A percentile compares a stretch with the other conserved stretches of the same genome.
phyloP scores from a whole-genome alignment of 805 yeast species.

The Dipodascopsis tothii region DNA sequence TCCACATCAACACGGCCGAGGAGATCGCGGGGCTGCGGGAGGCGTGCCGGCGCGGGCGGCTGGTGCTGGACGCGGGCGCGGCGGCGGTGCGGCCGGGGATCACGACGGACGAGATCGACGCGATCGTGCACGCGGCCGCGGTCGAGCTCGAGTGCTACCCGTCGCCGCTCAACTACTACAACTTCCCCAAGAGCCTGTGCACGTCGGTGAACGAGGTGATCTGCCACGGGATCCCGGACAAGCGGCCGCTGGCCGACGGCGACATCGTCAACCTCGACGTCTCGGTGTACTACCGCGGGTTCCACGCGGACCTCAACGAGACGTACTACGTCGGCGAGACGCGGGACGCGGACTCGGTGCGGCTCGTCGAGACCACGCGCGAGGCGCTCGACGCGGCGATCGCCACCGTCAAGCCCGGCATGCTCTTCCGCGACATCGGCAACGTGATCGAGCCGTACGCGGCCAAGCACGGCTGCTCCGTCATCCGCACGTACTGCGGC shows the following conservation, averaged over 20 bases:
- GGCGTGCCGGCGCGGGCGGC: slow-evolving; percentile 73
- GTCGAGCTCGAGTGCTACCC: slow-evolving; percentile 87
- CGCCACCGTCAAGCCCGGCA: slow-evolving; percentile 80
- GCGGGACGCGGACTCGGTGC: slow-evolving; percentile 74
- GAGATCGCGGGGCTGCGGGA: slow-evolving; percentile 68
- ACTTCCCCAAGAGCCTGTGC: slow-evolving; percentile 86
- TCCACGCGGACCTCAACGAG: slow-evolving; percentile 91
- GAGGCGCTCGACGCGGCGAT: slow-evolving; percentile 83
- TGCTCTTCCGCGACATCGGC: slow-evolving; percentile 79
- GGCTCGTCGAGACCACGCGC: slow-evolving; percentile 85
- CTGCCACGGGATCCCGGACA: slow-evolving; percentile 96
- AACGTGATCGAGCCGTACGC: slow-evolving; percentile 85
- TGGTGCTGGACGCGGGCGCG: slow-evolving; percentile 83
- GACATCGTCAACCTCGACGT: slow-evolving; percentile 91
- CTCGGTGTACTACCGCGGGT: slow-evolving; percentile 74
- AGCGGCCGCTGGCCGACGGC: slow-evolving; percentile 79
- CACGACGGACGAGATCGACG: slow-evolving; percentile 89
- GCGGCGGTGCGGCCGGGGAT: slow-evolving; percentile 77
- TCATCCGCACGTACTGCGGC: slow-evolving; percentile 85
- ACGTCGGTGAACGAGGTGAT: slow-evolving; percentile 91
- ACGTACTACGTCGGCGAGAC: slow-evolving; percentile 94
- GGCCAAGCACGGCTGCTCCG: slow-evolving; percentile 65
- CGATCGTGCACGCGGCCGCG: slow-evolving; percentile 78
- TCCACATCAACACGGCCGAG: slow-evolving; percentile 55
- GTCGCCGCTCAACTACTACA: slow-evolving; percentile 87